These are phyloP conservation scores for Uncinocarpus reesii DNA, from an alignment of 2,329 filamentous ascomycete genomes.

Conservation along the genomic window DNA sequence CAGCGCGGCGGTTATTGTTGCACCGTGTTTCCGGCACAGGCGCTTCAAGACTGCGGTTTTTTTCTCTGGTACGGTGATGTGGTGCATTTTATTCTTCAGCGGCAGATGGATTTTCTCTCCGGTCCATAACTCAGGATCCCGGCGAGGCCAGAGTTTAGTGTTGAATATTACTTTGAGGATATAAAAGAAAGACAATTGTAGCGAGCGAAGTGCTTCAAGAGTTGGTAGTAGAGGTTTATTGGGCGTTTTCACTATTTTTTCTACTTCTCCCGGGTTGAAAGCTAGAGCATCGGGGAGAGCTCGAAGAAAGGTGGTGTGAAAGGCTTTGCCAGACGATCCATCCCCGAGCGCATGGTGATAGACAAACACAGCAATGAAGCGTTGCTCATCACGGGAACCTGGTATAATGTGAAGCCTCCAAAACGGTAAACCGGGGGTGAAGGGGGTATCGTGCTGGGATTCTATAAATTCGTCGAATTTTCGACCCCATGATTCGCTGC, in stretches of 20 bases:
- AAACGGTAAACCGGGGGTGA: conserved; percentile 30
- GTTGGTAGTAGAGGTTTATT: conserved; percentile 30
- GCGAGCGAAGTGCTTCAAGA: conserved; percentile 34
- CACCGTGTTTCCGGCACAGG: conserved; percentile 29
- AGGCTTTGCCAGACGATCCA: conserved; percentile 37
- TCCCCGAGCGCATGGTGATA: conserved; percentile 43
- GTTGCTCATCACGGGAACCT: conserved; percentile 12
- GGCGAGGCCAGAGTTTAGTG: conserved; percentile 25
- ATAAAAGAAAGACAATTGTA: conserved; percentile 30
- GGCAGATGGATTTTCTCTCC: conserved; percentile 23
- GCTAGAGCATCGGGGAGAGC: conserved; percentile 21
- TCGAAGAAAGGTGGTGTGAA: conserved; percentile 36
- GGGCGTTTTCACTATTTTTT: conserved; percentile 18
- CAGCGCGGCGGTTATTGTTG: conserved; percentile 35
- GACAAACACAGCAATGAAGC: conserved; percentile 38
- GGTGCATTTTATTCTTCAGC: conserved; percentile 23
- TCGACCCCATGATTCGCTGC: conserved; percentile 24
- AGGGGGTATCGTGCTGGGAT: conserved; percentile 34
- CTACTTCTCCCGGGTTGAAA: background rate
- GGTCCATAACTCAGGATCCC: conserved; percentile 29
- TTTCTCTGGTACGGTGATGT: conserved; percentile 26
- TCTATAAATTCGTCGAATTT: conserved; percentile 36
- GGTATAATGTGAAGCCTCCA: conserved; percentile 38
- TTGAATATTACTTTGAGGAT: conserved; percentile 28
- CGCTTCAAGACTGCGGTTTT: conserved; percentile 25